Percentiles rank a stretch among this genome's conserved stretches.
phyloP scores from a whole-genome alignment of 208 protist species.

The Naegleria gruberi region DNA sequence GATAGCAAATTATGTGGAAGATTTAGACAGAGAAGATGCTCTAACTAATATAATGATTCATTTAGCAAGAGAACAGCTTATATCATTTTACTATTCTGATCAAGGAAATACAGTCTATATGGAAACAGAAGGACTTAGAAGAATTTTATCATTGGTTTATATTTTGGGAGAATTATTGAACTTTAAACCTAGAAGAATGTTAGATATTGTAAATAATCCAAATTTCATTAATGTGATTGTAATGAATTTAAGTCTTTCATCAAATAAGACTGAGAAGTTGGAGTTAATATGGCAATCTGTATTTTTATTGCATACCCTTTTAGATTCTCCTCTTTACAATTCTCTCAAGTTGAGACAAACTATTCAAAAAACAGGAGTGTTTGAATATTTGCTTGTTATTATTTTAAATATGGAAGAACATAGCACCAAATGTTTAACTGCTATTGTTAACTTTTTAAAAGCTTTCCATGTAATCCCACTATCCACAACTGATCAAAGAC shows the following conservation, averaged over 20 bases:
- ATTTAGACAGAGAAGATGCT: neutral
- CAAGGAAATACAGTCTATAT: neutral
- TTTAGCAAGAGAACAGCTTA: neutral
- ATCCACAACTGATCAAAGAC: neutral
- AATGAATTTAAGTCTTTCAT: neutral
- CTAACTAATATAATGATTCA: neutral
- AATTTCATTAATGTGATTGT: neutral
- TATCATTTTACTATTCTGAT: neutral
- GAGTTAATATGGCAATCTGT: neutral
- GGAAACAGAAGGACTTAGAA: neutral
- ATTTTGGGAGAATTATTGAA: neutral
- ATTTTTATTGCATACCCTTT: neutral
- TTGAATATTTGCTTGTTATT: neutral
- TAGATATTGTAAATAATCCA: neutral
- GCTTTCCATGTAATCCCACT: neutral
- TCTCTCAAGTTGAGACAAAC: neutral
- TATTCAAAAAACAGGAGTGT: neutral
- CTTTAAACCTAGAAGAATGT: neutral
- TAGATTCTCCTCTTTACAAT: neutral
- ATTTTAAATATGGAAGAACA: neutral
- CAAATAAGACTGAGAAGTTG: neutral
- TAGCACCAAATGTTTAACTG: neutral
- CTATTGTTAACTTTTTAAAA: neutral
- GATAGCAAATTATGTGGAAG: neutral
- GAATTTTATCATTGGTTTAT: neutral